Percentiles rank a stretch among this genome's conserved stretches.
These are phyloP conservation scores for Termitomyces bulborhizus DNA, from an alignment of 768 basidiomycete species.

Conservation along the genomic window DNA sequence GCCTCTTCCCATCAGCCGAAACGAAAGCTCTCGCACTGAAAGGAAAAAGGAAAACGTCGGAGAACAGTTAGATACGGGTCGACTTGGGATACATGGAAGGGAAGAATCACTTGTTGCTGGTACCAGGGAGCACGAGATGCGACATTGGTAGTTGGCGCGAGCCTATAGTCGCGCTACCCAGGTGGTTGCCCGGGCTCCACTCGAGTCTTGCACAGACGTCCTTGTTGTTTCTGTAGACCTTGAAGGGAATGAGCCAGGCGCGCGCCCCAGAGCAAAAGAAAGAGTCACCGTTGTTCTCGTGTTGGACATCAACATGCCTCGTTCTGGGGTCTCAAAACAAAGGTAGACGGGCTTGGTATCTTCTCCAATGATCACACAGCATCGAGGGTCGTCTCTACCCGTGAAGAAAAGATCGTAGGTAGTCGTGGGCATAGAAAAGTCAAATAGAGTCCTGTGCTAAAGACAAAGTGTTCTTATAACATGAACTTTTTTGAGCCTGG, in stretches of 20 bases:
- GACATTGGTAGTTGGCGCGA: constrained; percentile 54
- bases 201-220: constrained; percentile 44
- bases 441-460: constrained; percentile 26
- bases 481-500: constrained; percentile 35
- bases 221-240: constrained; percentile 42
- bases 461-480: constrained; percentile 34
- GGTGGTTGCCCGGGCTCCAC: constrained; percentile 47
- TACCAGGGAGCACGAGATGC: constrained; percentile 50
- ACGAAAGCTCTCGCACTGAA: constrained; percentile 54
- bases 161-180: constrained; percentile 52
- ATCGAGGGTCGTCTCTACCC: constrained; percentile 61
- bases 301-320: constrained; percentile 31
- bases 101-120: constrained; percentile 38
- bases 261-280: constrained; percentile 2
- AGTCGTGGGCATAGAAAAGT: constrained; percentile 32
- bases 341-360: constrained; percentile 54
- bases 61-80: constrained; percentile 13
- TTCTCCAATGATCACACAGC: constrained; percentile 63
- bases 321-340: constrained; percentile 57
- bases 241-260: constrained; percentile 8
- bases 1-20: constrained; percentile 48
- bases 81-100: constrained; percentile 9
- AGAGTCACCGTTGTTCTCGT: constrained; percentile 42
- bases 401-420: constrained; percentile 64
- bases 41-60: constrained; percentile 10